A percentile compares a stretch with the other conserved stretches of the same genome.
phyloP scores from a whole-genome alignment of 345 rosid genomes.

The Salix dunnii region DNA sequence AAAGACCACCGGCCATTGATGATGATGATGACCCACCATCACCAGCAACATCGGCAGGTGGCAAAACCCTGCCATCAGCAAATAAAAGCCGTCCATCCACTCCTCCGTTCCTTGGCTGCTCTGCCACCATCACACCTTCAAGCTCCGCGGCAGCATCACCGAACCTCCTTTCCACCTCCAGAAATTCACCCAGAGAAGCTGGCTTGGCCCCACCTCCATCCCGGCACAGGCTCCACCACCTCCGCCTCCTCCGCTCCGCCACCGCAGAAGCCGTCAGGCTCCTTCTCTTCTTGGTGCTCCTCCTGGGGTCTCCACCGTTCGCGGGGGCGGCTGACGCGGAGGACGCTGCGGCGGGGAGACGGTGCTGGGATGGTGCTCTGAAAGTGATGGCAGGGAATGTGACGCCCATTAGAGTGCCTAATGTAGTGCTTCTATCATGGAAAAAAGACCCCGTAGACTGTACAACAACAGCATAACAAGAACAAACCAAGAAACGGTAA shows the following conservation, averaged over 20 bases:
- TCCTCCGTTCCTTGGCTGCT: slow-evolving; percentile 25
- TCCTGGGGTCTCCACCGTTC: slow-evolving; percentile 1
- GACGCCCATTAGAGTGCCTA: slow-evolving; percentile 91
- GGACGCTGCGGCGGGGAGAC: slow-evolving; percentile 22
- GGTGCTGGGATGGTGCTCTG: slow-evolving; percentile 55
- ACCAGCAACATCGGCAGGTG: slow-evolving; percentile 42
- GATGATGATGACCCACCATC: slow-evolving; percentile 28
- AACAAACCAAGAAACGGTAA: background rate
- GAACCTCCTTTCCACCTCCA: slow-evolving; percentile 85
- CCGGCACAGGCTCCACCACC: slow-evolving; percentile 88
- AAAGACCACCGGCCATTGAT: slow-evolving; percentile 39
- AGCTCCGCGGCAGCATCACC: slow-evolving; percentile 66
- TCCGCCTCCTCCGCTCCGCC: slow-evolving; percentile 44
- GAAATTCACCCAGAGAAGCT: slow-evolving; percentile 79
- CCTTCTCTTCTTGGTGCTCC: slow-evolving; percentile 27
- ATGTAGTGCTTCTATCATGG: slow-evolving; percentile 89
- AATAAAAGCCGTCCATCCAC: slow-evolving; percentile 48
- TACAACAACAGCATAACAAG: background rate
- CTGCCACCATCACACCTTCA: slow-evolving; percentile 44
- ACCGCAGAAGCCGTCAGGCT: slow-evolving; percentile 19
- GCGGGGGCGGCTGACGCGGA: background rate
- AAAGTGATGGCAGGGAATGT: slow-evolving; percentile 66
- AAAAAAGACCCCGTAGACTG: slow-evolving; percentile 96
- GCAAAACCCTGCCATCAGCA: slow-evolving; percentile 80
- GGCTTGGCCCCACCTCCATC: slow-evolving; percentile 53